Percentiles rank a stretch among this genome's conserved stretches.
phyloP scores from a whole-genome alignment of 352 stramenopile species.

The Phytophthora constricta region DNA sequence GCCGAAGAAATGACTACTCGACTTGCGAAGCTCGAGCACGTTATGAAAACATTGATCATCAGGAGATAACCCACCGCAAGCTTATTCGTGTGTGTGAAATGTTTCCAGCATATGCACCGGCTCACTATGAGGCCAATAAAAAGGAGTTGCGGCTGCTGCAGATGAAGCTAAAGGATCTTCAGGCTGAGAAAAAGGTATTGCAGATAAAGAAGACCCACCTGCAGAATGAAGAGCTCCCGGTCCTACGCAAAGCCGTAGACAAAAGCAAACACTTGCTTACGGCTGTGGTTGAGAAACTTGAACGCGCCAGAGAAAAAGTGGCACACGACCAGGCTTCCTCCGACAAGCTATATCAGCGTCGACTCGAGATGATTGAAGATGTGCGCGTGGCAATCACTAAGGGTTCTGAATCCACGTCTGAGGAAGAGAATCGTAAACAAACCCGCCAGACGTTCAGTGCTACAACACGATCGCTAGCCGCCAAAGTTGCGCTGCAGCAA shows the following conservation, averaged over 20 bases:
- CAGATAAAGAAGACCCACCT: slow-evolving; percentile 68
- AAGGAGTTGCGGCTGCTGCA: slow-evolving; percentile 76
- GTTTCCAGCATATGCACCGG: slow-evolving; percentile 61
- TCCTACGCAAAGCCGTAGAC: slow-evolving; percentile 53
- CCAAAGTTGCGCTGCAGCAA: slow-evolving; percentile 80
- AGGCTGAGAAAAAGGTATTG: slow-evolving; percentile 74
- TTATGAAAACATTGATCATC: slow-evolving; percentile 69
- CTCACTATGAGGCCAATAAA: slow-evolving; percentile 69
- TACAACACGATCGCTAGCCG: slow-evolving; percentile 60
- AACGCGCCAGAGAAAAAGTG: slow-evolving; percentile 66
- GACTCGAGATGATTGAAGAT: slow-evolving; percentile 77
- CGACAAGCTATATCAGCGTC: slow-evolving; percentile 70
- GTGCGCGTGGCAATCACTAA: slow-evolving; percentile 45
- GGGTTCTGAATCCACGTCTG: slow-evolving; percentile 18
- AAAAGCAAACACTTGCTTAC: slow-evolving; percentile 73
- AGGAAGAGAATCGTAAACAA: slow-evolving; percentile 31
- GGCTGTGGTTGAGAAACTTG: slow-evolving; percentile 71
- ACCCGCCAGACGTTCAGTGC: slow-evolving; percentile 40
- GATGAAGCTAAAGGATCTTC: slow-evolving; percentile 74
- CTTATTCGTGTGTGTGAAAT: slow-evolving; percentile 69
- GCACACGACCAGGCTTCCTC: slow-evolving; percentile 70
- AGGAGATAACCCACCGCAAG: slow-evolving; percentile 78
- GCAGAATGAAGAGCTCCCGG: slow-evolving; percentile 60
- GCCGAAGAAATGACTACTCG: slow-evolving; percentile 77
- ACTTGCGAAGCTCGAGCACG: slow-evolving; percentile 69